A percentile compares a stretch with the other conserved stretches of the same genome.
phyloP scores from a whole-genome alignment of 768 basidiomycete genomes.

The Boletus coccyginus region DNA sequence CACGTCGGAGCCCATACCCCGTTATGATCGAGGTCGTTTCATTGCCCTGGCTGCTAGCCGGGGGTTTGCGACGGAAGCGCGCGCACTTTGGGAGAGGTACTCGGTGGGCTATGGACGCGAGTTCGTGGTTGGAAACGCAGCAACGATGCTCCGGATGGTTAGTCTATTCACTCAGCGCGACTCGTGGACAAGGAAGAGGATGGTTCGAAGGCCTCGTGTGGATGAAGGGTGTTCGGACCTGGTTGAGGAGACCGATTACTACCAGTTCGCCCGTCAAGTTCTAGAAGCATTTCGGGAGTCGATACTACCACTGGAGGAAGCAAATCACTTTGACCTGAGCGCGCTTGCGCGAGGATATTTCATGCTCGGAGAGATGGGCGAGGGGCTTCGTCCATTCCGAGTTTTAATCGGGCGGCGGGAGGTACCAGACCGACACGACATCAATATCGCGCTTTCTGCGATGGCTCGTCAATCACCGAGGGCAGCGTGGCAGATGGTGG shows the following conservation, averaged over 20 bases:
- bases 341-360: slow-evolving; percentile 63
- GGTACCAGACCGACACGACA: slow-evolving; percentile 59
- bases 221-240: background rate
- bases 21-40: slow-evolving; percentile 46
- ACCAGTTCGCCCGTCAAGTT: slow-evolving; percentile 45
- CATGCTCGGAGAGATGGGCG: slow-evolving; percentile 45
- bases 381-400: slow-evolving; percentile 48
- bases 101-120: slow-evolving; percentile 39
- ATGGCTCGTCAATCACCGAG: slow-evolving; percentile 49
- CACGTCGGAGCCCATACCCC: slow-evolving; percentile 39
- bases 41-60: slow-evolving; percentile 44
- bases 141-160: slow-evolving; percentile 41
- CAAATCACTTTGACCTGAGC: slow-evolving; percentile 51
- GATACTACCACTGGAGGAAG: slow-evolving; percentile 46
- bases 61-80: slow-evolving; percentile 48
- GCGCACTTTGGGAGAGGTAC: slow-evolving; percentile 58
- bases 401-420: slow-evolving; percentile 47
- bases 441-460: slow-evolving; percentile 59
- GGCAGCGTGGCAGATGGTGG: slow-evolving; percentile 45
- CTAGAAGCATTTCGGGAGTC: slow-evolving; percentile 40
- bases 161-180: slow-evolving; percentile 37
- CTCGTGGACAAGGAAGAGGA: slow-evolving; percentile 12
- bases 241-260: slow-evolving; percentile 11
- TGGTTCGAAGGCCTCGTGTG: background rate
- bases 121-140: slow-evolving; percentile 44